These are phyloP conservation scores for Mycena polygramma DNA, from an alignment of 768 basidiomycete species.

Conservation along the genomic window DNA sequence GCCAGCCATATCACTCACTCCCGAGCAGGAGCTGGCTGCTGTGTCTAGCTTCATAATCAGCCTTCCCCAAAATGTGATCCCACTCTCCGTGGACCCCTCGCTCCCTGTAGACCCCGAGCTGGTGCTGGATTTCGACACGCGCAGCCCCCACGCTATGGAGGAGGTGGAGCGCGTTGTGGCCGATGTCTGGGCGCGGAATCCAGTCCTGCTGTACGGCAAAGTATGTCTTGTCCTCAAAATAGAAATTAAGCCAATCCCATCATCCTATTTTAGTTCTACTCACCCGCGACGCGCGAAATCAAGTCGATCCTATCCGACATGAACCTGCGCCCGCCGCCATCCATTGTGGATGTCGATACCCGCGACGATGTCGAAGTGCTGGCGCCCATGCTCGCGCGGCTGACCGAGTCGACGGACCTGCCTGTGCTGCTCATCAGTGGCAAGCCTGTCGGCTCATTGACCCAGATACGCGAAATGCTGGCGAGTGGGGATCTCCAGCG, in stretches of 20 bases:
- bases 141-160: slow-evolving; percentile 67
- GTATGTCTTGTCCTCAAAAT: slow-evolving; percentile 50
- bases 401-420: slow-evolving; percentile 74
- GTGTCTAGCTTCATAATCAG: slow-evolving; percentile 80
- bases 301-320: slow-evolving; percentile 69
- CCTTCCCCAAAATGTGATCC: slow-evolving; percentile 82
- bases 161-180: slow-evolving; percentile 72
- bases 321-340: slow-evolving; percentile 71
- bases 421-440: slow-evolving; percentile 81
- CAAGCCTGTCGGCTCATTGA: slow-evolving; percentile 63
- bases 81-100: slow-evolving; percentile 71
- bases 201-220: slow-evolving; percentile 83
- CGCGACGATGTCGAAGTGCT: slow-evolving; percentile 80
- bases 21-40: slow-evolving; percentile 78
- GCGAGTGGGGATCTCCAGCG: slow-evolving; percentile 65
- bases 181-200: slow-evolving; percentile 80
- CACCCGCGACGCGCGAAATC: slow-evolving; percentile 74
- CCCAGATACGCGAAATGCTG: slow-evolving; percentile 64
- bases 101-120: slow-evolving; percentile 82
- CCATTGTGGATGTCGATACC: slow-evolving; percentile 79
- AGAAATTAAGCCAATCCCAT: slow-evolving; percentile 3
- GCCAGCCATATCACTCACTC: slow-evolving; percentile 61
- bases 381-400: slow-evolving; percentile 69
- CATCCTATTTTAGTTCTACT: slow-evolving; percentile 62
- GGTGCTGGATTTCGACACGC: slow-evolving; percentile 86